phyloP scores from a whole-genome alignment of 2,329 filamentous ascomycete genomes.

The Tolypocladium cylindrosporum region DNA sequence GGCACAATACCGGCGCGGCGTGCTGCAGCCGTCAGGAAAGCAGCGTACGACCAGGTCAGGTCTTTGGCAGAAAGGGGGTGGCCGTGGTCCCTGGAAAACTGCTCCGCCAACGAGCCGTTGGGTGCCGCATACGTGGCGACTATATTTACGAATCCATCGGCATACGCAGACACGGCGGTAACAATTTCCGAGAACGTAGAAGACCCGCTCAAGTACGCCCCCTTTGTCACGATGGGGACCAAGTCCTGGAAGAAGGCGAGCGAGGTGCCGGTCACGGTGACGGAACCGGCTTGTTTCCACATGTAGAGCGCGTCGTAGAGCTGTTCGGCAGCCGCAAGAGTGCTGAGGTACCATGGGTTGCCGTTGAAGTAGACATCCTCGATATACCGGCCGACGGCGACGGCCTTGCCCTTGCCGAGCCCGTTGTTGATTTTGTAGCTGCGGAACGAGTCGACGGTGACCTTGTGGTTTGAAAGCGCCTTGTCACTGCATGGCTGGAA shows the following conservation, averaged over 20 bases:
- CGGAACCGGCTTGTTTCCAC: slow-evolving; percentile 53
- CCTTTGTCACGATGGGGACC: slow-evolving; percentile 43
- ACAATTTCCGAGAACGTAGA: slow-evolving; percentile 44
- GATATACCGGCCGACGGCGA: slow-evolving; percentile 56
- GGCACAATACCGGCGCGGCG: slow-evolving; percentile 47
- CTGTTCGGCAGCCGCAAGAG: slow-evolving; percentile 68
- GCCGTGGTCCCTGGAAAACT: slow-evolving; percentile 47
- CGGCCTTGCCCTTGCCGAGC: slow-evolving; percentile 46
- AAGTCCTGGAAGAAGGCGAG: slow-evolving; percentile 64
- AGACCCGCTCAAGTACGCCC: slow-evolving; percentile 47
- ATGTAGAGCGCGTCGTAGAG: slow-evolving; percentile 67
- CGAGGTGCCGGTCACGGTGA: slow-evolving; percentile 55
- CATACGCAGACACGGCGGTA: slow-evolving; percentile 46
- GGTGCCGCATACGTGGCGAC: slow-evolving; percentile 51
- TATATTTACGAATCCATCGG: slow-evolving; percentile 51
- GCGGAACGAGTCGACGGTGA: slow-evolving; percentile 66
- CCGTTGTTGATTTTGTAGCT: slow-evolving; percentile 62
- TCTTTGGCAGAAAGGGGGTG: slow-evolving; percentile 52
- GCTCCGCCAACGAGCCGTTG: slow-evolving; percentile 58
- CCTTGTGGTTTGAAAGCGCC: slow-evolving; percentile 67
- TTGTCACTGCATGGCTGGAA: slow-evolving; percentile 69
- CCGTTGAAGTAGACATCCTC: slow-evolving; percentile 69
- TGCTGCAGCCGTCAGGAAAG: slow-evolving; percentile 53
- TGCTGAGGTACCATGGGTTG: slow-evolving; percentile 75
- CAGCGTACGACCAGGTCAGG: slow-evolving; percentile 65